Percentiles rank a stretch among this genome's conserved stretches.
Evolutionary conservation across 495 filamentous ascomycete species (phyloP).

Genomic region (Aspergillus leporis): DNA sequence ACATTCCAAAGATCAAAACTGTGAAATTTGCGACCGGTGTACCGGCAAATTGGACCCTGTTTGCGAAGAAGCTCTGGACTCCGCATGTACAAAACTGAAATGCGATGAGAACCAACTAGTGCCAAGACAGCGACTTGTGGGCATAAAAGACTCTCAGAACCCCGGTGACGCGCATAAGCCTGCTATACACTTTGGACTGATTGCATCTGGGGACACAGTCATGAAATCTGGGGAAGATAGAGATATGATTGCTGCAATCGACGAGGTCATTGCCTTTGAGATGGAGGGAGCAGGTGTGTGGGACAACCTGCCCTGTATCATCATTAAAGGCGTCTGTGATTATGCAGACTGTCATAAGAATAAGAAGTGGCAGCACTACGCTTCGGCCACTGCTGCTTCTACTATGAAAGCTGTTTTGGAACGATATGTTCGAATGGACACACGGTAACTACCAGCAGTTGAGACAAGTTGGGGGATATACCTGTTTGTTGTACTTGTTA

Average conservation of each 20-base stretch:
- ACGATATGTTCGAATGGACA: too few species aligned
- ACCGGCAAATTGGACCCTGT: too few species aligned
- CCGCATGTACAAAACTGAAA: too few species aligned
- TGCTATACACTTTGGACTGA: conserved; percentile 21
- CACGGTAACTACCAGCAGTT: too few species aligned
- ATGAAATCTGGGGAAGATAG: conserved; percentile 31
- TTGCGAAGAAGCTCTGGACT: too few species aligned
- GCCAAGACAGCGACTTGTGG: not conserved
- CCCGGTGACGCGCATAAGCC: not conserved
- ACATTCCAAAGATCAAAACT: too few species aligned
- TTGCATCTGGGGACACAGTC: conserved; percentile 33
- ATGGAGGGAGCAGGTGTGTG: conserved; percentile 46
- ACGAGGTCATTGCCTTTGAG: conserved; percentile 39
- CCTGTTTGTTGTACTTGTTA: too few species aligned
- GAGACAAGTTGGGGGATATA: too few species aligned
- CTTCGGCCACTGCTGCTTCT: conserved; percentile 33
- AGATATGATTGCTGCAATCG: conserved; percentile 20
- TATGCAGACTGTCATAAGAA: conserved; percentile 46
- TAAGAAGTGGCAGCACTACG: conserved; percentile 40
- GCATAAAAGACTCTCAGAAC: not conserved
- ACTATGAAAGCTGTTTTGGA: conserved; percentile 22
- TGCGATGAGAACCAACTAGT: too few species aligned
- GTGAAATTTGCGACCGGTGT: too few species aligned
- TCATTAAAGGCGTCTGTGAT: conserved; percentile 43
- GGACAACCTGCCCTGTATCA: conserved; percentile 36